These are phyloP conservation scores for Moesziomyces antarcticus DNA, from an alignment of 1,284 basidiomycete genomes.

Conservation along the genomic window DNA sequence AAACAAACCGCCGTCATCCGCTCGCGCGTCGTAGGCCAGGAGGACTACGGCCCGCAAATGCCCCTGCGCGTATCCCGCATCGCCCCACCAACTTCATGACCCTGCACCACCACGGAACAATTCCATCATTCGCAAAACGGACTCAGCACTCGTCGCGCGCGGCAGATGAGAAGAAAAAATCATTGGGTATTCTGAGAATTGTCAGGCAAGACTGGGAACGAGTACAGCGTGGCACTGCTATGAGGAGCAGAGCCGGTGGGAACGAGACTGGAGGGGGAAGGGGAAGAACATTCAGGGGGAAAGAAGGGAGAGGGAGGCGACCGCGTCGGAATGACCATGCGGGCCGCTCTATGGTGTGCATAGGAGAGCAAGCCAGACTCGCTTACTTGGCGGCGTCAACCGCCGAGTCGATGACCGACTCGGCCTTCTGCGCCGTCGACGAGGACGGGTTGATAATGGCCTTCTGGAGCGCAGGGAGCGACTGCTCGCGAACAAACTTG, in stretches of 20 bases:
- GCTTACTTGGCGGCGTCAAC: slow-evolving; percentile 25
- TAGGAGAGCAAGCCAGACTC: background rate
- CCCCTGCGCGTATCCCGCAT: slow-evolving; percentile 42
- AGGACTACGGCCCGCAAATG: slow-evolving; percentile 55
- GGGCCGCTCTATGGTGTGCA: background rate
- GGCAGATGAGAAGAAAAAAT: background rate
- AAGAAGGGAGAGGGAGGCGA: background rate
- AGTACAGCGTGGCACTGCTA: slow-evolving; percentile 4
- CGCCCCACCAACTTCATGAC: background rate
- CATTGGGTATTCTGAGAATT: slow-evolving; percentile 36
- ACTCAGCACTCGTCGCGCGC: background rate
- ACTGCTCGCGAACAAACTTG: slow-evolving; percentile 61
- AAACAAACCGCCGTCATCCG: slow-evolving; percentile 52
- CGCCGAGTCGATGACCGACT: slow-evolving; percentile 9
- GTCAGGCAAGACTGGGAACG: slow-evolving; percentile 11
- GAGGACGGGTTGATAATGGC: slow-evolving; percentile 45
- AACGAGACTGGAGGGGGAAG: background rate
- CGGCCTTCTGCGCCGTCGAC: slow-evolving; percentile 15
- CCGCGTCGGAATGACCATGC: too few relatives aligned
- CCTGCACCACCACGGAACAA: too few relatives aligned
- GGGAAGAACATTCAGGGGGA: background rate
- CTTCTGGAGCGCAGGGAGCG: slow-evolving; percentile 64
- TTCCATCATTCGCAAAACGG: background rate
- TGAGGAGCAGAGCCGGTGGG: slow-evolving; percentile 2
- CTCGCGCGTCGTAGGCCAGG: slow-evolving; percentile 44